These are phyloP conservation scores for Aspergillus nomiae DNA, from an alignment of 2,329 filamentous ascomycete genomes.

Conservation along the genomic window DNA sequence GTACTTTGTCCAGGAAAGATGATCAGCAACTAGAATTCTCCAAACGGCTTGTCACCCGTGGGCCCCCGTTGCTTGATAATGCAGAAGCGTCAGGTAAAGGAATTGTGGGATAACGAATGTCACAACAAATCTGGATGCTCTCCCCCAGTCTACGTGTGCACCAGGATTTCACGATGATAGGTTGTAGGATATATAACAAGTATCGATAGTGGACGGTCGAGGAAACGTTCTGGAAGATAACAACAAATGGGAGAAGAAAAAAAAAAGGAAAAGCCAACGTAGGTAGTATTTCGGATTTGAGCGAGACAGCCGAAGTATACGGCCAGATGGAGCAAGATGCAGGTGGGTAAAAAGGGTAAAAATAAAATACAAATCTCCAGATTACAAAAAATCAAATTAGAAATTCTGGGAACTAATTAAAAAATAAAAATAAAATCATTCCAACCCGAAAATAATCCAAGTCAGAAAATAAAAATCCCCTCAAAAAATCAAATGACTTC, in stretches of 20 bases:
- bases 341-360: constrained; percentile 19
- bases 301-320: constrained; percentile 18
- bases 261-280: constrained; percentile 5
- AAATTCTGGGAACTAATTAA: not conserved
- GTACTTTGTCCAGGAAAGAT: constrained; percentile 8
- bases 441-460: not conserved
- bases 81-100: constrained; percentile 8
- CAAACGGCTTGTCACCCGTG: constrained; percentile 18
- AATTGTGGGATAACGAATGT: not conserved
- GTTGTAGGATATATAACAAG: constrained; percentile 14
- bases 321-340: constrained; percentile 21
- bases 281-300: constrained; percentile 12
- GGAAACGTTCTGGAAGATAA: constrained; percentile 23
- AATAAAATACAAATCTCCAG: constrained; percentile 5
- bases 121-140: not conserved
- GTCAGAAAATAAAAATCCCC: not conserved
- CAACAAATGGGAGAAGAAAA: not conserved
- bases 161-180: constrained; percentile 17
- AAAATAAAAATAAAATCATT: not conserved
- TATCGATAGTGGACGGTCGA: constrained; percentile 11
- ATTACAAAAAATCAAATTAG: not conserved
- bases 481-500: constrained; percentile 3
- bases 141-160: constrained; percentile 11
- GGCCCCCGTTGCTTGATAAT: constrained; percentile 11
- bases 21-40: constrained; percentile 16